Evolutionary conservation across 345 rosid species (phyloP).

Genomic region (Jatropha curcas): DNA sequence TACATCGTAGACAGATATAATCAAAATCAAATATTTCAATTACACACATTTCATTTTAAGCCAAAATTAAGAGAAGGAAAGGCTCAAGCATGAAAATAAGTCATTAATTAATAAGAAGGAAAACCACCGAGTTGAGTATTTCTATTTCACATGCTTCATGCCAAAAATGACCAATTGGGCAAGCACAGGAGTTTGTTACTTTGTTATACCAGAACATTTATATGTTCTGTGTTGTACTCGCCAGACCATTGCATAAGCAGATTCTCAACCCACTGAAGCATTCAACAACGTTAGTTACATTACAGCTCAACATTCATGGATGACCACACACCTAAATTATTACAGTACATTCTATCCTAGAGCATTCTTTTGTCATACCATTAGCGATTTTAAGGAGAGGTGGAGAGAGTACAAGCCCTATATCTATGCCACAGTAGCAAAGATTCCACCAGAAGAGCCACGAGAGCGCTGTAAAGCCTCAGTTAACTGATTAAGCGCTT

Average conservation of each 20-base stretch:
- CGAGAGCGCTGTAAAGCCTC: constrained; percentile 39
- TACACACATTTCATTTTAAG: no score
- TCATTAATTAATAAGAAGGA: no score
- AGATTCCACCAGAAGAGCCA: constrained; percentile 8
- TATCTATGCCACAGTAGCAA: neutral
- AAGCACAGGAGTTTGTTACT: no score
- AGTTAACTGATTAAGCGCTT: constrained; percentile 62
- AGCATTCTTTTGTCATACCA: neutral
- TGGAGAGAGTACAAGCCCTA: neutral
- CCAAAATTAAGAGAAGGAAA: no score
- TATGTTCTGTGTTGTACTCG: neutral
- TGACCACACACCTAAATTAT: neutral
- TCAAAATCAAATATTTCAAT: no score
- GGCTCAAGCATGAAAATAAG: no score
- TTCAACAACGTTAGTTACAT: neutral
- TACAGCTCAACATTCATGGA: neutral
- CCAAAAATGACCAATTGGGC: no score
- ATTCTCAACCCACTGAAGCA: neutral
- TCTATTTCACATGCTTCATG: no score
- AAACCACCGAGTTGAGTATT: no score
- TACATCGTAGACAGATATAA: no score
- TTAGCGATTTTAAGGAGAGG: neutral
- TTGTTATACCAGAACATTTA: no score
- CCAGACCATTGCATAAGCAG: neutral
- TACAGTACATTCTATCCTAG: neutral